phyloP scores from a whole-genome alignment of 257 asterid genomes.

The Primulina eburnea region DNA sequence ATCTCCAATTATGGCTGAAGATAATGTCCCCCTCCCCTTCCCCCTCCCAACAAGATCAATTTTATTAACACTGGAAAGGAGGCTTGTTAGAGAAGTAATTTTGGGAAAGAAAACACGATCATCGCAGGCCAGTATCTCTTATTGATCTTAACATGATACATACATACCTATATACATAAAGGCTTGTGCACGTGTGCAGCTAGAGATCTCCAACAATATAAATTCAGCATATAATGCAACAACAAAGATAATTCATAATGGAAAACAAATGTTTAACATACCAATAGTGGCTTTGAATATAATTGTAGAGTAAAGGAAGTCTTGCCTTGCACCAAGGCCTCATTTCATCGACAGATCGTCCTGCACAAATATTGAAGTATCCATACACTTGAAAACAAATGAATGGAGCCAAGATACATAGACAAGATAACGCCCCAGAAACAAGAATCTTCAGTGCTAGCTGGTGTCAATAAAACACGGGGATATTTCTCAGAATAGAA shows the following conservation, averaged over 20 bases:
- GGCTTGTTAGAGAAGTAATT: neutral
- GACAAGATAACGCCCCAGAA: conserved; percentile 57
- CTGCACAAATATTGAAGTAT: conserved; percentile 61
- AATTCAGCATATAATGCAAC: conserved; percentile 16
- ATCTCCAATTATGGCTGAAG: neutral
- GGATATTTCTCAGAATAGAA: neutral
- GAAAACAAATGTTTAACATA: conserved; percentile 39
- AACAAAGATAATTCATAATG: conserved; percentile 12
- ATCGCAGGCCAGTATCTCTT: neutral
- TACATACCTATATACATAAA: neutral
- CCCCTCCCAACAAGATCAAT: neutral
- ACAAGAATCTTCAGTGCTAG: conserved; percentile 46
- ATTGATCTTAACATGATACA: neutral
- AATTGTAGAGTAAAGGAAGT: conserved; percentile 86
- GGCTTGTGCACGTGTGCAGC: neutral
- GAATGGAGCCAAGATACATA: conserved; percentile 62
- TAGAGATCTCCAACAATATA: conserved; percentile 5
- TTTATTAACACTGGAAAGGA: neutral
- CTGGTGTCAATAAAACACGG: conserved; percentile 40
- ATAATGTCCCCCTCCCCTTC: neutral
- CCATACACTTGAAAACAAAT: conserved; percentile 81
- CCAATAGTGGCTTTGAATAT: conserved; percentile 94
- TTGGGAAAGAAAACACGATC: neutral
- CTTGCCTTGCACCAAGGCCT: conserved; percentile 96
- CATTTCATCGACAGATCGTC: conserved; percentile 48